A percentile compares a stretch with the other conserved stretches of the same genome.
phyloP scores from a whole-genome alignment of 148 eudicot genomes.

The Spergularia bocconei region DNA sequence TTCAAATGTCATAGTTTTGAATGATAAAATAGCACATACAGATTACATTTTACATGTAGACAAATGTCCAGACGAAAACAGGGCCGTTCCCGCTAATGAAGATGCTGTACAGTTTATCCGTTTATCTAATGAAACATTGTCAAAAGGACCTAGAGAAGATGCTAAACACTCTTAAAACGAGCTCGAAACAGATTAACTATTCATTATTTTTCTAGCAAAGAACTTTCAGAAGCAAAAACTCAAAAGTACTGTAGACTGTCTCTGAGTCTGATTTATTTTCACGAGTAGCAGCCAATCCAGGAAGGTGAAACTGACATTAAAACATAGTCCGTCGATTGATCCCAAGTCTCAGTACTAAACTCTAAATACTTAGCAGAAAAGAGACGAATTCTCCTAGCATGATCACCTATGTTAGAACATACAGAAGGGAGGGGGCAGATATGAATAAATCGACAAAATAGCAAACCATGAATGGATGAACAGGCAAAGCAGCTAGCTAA shows the following conservation, averaged over 20 bases:
- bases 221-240: not conserved
- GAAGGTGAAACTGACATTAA: too few relatives aligned
- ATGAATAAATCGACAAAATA: not conserved
- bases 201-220: not conserved
- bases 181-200: not conserved
- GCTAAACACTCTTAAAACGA: not conserved
- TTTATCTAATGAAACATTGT: not conserved
- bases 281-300: too few relatives aligned
- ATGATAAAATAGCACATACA: too few relatives aligned
- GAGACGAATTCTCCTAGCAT: not conserved
- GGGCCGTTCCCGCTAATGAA: not conserved
- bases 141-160: not conserved
- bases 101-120: not conserved
- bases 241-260: too few relatives aligned
- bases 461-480: not conserved
- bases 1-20: too few relatives aligned
- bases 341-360: too few relatives aligned
- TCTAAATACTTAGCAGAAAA: not conserved
- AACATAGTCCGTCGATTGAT: too few relatives aligned
- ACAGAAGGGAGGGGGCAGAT: not conserved
- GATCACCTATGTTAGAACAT: not conserved
- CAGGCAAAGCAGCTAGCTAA: not conserved
- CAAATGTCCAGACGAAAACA: not conserved
- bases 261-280: too few relatives aligned
- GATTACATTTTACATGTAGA: too few relatives aligned